Evolutionary conservation across 192 early-diverging fungal genomes (phyloP).

Genomic region (Chytriomyces sp.): DNA sequence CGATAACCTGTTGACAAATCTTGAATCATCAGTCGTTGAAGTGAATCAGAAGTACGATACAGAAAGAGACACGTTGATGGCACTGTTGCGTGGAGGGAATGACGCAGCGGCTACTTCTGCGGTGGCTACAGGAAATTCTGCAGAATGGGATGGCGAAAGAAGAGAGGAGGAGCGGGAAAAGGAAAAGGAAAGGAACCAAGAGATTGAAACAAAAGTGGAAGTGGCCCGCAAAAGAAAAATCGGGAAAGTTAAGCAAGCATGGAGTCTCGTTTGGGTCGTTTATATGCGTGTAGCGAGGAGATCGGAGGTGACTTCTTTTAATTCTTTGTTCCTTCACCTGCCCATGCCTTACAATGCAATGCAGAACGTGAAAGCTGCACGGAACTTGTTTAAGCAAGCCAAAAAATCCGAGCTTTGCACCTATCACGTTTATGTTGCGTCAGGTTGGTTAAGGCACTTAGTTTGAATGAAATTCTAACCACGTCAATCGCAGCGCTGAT

Average conservation of each 20-base stretch:
- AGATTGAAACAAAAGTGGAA: conserved; percentile 64
- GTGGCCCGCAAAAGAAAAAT: conserved; percentile 58
- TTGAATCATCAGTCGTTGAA: conserved; percentile 39
- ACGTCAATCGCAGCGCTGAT: conserved; percentile 65
- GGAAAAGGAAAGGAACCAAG: conserved; percentile 62
- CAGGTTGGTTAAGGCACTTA: conserved; percentile 47
- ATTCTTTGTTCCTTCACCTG: neutral
- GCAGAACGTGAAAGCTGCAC: conserved; percentile 72
- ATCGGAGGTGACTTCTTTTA: conserved; percentile 62
- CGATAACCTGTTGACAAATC: conserved; percentile 47
- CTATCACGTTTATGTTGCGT: conserved; percentile 87
- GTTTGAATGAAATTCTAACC: neutral
- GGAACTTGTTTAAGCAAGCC: conserved; percentile 77
- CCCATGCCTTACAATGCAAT: neutral
- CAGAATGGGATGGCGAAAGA: conserved; percentile 58
- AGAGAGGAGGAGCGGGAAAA: conserved; percentile 57
- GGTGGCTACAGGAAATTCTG: conserved; percentile 10
- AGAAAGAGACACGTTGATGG: conserved; percentile 44
- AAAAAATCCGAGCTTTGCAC: conserved; percentile 76
- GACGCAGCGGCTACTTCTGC: conserved; percentile 20
- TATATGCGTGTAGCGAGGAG: conserved; percentile 84
- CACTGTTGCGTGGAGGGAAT: conserved; percentile 16
- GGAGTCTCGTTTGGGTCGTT: conserved; percentile 82
- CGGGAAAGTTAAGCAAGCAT: conserved; percentile 59
- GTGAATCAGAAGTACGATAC: conserved; percentile 49